These are phyloP conservation scores for Populus tomentosa DNA, from an alignment of 441 rosid species.

Conservation along the genomic window DNA sequence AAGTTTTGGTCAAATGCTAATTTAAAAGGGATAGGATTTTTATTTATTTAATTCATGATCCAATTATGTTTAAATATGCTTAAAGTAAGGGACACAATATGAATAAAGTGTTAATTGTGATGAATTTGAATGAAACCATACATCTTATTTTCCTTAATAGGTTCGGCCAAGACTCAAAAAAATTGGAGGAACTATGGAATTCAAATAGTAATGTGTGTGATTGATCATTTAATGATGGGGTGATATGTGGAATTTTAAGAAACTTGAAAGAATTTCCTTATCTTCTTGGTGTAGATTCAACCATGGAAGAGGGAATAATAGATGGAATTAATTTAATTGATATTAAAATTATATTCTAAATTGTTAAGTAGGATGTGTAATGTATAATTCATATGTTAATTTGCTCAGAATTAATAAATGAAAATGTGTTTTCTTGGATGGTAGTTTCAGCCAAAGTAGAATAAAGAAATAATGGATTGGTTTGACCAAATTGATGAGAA, in stretches of 20 bases:
- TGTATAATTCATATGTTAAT: neutral
- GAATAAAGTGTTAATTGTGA: neutral
- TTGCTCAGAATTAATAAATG: neutral
- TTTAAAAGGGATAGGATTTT: too few relatives aligned
- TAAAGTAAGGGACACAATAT: neutral
- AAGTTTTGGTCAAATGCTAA: too few relatives aligned
- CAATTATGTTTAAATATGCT: neutral
- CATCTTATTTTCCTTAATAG: too few relatives aligned
- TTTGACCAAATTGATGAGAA: neutral
- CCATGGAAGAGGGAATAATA: neutral
- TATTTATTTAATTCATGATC: neutral
- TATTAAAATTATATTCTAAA: too few relatives aligned
- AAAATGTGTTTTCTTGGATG: too few relatives aligned
- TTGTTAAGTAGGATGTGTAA: neutral
- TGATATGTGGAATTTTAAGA: neutral
- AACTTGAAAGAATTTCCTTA: too few relatives aligned
- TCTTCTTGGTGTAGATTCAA: too few relatives aligned
- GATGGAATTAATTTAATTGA: too few relatives aligned
- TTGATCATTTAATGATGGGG: neutral
- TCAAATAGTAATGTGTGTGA: neutral
- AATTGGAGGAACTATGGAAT: neutral
- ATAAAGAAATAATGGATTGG: too few relatives aligned
- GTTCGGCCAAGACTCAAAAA: too few relatives aligned
- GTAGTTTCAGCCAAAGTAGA: too few relatives aligned
- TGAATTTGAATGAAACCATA: too few relatives aligned